These are phyloP conservation scores for Pythium dissimile DNA, from an alignment of 352 stramenopile species.

Conservation along the genomic window DNA sequence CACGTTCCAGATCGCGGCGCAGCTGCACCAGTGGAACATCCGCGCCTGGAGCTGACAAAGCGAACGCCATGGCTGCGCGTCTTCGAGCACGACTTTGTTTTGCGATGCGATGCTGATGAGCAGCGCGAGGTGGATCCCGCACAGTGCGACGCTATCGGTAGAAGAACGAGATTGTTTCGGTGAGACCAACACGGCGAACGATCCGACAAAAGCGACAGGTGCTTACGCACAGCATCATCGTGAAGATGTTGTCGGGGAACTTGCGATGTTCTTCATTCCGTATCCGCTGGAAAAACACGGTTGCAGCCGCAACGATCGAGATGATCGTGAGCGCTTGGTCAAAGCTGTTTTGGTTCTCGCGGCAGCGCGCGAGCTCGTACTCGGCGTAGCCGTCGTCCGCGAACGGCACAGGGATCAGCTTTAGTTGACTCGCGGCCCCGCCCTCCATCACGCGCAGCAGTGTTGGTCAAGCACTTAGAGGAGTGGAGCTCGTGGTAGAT, in stretches of 20 bases:
- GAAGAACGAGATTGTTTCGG: neutral
- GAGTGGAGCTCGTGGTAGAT: too few species aligned
- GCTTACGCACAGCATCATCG: conserved; percentile 23
- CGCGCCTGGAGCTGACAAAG: conserved; percentile 27
- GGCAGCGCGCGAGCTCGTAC: conserved; percentile 27
- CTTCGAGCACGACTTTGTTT: conserved; percentile 23
- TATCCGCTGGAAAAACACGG: conserved; percentile 28
- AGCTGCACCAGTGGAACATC: conserved; percentile 32
- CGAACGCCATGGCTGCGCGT: conserved; percentile 17
- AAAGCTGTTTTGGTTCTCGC: conserved; percentile 25
- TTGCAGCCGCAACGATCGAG: conserved; percentile 21
- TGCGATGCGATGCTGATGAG: conserved; percentile 31
- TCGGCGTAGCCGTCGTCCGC: conserved; percentile 23
- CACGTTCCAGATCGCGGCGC: conserved; percentile 32
- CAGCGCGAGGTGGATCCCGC: conserved; percentile 26
- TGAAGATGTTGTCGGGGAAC: conserved; percentile 35
- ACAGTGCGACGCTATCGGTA: conserved; percentile 19
- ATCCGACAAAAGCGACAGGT: neutral
- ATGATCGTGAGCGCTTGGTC: conserved; percentile 28
- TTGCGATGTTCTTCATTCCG: conserved; percentile 26
- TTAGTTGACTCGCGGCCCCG: neutral
- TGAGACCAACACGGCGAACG: neutral
- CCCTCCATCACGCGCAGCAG: conserved; percentile 1
- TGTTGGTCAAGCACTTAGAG: neutral
- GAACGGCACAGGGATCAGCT: conserved; percentile 9